These are phyloP conservation scores for Cucurbita argyrosperma DNA, from an alignment of 306 rosid genomes.

Conservation along the genomic window DNA sequence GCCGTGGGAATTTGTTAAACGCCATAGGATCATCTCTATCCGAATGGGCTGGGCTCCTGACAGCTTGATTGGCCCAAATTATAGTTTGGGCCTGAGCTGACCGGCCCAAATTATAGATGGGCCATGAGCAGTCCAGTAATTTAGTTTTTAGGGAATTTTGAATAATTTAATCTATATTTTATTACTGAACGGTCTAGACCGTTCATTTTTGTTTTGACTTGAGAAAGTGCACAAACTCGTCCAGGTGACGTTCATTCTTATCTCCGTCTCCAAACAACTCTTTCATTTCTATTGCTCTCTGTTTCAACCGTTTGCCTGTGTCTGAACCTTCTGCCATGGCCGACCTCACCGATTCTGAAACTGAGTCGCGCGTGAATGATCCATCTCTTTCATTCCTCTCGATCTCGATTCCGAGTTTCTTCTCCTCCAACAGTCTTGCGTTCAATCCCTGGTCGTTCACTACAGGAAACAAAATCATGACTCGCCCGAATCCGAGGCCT, in stretches of 20 bases:
- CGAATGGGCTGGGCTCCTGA: background rate
- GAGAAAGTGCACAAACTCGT: conserved; percentile 10
- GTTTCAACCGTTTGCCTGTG: conserved; percentile 11
- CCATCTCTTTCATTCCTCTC: conserved; percentile 24
- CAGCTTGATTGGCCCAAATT: background rate
- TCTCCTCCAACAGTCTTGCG: conserved; percentile 19
- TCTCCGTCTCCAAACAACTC: conserved; percentile 15
- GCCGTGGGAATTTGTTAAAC: background rate
- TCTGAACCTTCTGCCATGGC: conserved; percentile 23
- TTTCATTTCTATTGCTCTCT: conserved; percentile 11
- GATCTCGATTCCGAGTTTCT: conserved; percentile 23
- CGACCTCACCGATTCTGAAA: conserved; percentile 18
- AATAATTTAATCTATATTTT: background rate
- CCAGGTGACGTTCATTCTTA: background rate
- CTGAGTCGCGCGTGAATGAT: conserved; percentile 18
- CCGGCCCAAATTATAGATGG: background rate
- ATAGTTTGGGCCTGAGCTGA: no score
- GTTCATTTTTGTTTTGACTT: background rate
- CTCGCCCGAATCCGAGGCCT: conserved; percentile 25
- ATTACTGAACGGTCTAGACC: background rate
- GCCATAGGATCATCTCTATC: background rate
- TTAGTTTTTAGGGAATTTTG: no score
- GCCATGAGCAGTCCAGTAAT: background rate
- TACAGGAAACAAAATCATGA: conserved; percentile 20
- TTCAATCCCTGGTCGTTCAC: conserved; percentile 31